A percentile compares a stretch with the other conserved stretches of the same genome.
Conservation (phyloP, 345 rosid genomes). For the Aquilaria sinensis region DNA sequence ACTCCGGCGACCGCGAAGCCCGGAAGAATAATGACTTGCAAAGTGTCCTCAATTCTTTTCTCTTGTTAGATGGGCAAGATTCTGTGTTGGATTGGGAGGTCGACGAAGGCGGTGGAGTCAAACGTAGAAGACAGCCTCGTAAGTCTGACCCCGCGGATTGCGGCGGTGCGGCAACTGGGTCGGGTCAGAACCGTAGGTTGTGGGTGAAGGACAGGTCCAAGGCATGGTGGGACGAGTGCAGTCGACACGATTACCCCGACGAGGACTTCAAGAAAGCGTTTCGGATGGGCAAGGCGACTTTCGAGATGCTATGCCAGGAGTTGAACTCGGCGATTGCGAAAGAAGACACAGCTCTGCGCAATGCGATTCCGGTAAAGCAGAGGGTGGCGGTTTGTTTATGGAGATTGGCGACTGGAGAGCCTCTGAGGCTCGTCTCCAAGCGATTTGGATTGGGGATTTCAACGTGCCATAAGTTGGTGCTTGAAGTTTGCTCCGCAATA, state of each 20-base stretch:
- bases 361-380: conserved; percentile 88
- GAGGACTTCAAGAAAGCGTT: conserved; percentile 76
- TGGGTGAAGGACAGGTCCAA: conserved; percentile 89
- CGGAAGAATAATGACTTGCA: conserved; percentile 18
- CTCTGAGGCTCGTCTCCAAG: conserved; percentile 61
- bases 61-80: conserved; percentile 30
- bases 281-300: conserved; percentile 74
- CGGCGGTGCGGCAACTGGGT: conserved; percentile 8
- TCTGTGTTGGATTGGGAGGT: conserved; percentile 25
- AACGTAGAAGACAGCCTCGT: conserved; percentile 29
- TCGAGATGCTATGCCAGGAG: conserved; percentile 77
- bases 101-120: conserved; percentile 23
- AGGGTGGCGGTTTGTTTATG: conserved; percentile 93
- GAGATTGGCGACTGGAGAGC: conserved; percentile 83
- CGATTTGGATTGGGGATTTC: conserved; percentile 80
- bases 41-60: conserved; percentile 18
- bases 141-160: conserved; percentile 13
- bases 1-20: neutral
- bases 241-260: conserved; percentile 62
- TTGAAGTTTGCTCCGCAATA: conserved; percentile 76
- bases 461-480: conserved; percentile 71
- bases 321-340: conserved; percentile 72
- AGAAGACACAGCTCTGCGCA: conserved; percentile 79
- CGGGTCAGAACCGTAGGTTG: conserved; percentile 62
- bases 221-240: conserved; percentile 97